Base-by-base conservation (phyloP, 2,329 filamentous ascomycete species). In the Exophiala bonariae region DNA sequence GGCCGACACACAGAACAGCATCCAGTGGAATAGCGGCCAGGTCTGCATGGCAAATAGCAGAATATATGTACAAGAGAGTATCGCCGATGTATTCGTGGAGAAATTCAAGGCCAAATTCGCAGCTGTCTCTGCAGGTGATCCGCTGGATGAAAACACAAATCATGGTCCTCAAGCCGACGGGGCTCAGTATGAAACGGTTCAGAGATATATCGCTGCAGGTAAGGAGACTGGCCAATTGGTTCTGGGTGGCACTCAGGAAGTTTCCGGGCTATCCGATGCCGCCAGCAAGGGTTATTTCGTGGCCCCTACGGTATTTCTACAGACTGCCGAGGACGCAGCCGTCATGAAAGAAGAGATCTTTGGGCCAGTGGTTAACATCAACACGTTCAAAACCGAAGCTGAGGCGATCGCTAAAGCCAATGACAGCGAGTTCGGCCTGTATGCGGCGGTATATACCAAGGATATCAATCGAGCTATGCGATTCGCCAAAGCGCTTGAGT, bases 11-110 rank as follows among this genome's bases (percentile, higher is more conserved):
- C 64, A 69, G 55, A 63, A 74, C 38, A 77, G 74, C 34, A 77
- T 78, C 50, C 78, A 79, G 73, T 76, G 72, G 47, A 80, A 81
- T 63, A 74, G 76, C 57, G 80, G 80, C 19, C 77, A 83, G 55
- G 75, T 81, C 14, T 83, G 80, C 64, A 80, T 77, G 3, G 78
- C 79, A 0, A 81, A 55, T 41, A 45, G 49, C 43, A 26, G 52
- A 14, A 37, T 56, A 19, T 47, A 54, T 23, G 53, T 60, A 11
- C 57, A 60, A 17, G 49, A 55, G 19, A 53, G 37, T 34, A 49
- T 60, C 17, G 44, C 47, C 23, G 50, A 57, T 37, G 35, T 41
- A 28, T 59, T 59, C 34, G 45, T 69, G 2, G 60, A 59, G 6
- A 54, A 57, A 20, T 68, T 71, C 55, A 65, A 66, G 37, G 49